Evolutionary conservation across 441 rosid species (phyloP).

Genomic region (Theobroma grandiflorum): DNA sequence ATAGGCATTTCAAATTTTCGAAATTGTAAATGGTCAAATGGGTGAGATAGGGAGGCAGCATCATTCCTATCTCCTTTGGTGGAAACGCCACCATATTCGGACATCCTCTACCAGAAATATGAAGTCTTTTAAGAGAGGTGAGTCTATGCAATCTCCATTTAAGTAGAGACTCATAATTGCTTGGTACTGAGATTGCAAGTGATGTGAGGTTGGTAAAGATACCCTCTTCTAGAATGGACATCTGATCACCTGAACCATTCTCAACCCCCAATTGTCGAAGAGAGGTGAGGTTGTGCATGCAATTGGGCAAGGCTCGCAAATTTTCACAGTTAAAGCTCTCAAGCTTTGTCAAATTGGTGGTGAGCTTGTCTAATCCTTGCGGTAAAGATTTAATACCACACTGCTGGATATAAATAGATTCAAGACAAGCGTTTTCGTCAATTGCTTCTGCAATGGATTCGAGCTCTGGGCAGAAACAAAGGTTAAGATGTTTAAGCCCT

Average conservation of each 20-base stretch:
- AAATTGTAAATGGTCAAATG: neutral
- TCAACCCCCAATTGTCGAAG: conserved; percentile 26
- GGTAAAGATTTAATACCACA: neutral
- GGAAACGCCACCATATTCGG: neutral
- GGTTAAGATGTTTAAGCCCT: neutral
- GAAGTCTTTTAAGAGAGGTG: neutral
- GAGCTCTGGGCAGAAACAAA: neutral
- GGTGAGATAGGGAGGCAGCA: neutral
- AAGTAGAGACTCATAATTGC: neutral
- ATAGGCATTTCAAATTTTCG: neutral
- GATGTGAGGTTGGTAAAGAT: conserved; percentile 28
- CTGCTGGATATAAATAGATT: neutral
- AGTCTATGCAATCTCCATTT: conserved; percentile 18
- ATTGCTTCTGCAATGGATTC: neutral
- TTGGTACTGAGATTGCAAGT: conserved; percentile 5
- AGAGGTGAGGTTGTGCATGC: conserved; percentile 32
- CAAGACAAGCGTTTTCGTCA: neutral
- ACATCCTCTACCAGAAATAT: neutral
- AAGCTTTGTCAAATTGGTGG: conserved; percentile 1
- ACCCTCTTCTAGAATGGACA: conserved; percentile 37
- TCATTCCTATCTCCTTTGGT: conserved; percentile 2
- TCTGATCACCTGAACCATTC: conserved; percentile 9
- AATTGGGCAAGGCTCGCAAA: conserved; percentile 2
- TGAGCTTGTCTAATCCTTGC: neutral
- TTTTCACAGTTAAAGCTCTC: neutral